Conservation (phyloP, 2,329 filamentous ascomycete species). For the Xylaria sp. region DNA sequence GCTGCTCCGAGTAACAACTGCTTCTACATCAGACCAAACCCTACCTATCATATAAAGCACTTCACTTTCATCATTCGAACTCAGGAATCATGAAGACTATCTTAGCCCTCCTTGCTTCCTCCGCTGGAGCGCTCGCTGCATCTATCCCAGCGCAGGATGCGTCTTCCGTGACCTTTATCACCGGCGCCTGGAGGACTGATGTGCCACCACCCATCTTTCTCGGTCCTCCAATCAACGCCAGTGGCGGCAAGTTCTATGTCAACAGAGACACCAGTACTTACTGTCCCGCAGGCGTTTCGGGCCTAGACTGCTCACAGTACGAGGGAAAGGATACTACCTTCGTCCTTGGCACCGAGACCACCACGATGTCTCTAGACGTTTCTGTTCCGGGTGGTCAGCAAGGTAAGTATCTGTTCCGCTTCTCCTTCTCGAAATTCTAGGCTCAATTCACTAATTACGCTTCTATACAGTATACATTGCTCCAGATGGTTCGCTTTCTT, state of each 20-base stretch:
- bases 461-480: conserved; percentile 40
- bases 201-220: conserved; percentile 24
- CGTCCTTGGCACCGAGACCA: conserved; percentile 30
- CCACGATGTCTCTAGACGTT: conserved; percentile 35
- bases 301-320: conserved; percentile 39
- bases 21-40: not conserved
- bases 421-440: not conserved
- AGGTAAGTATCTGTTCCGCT: conserved; percentile 27
- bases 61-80: not conserved
- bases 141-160: conserved; percentile 10
- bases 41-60: not conserved
- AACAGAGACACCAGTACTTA: conserved; percentile 40
- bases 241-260: conserved; percentile 43
- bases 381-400: conserved; percentile 43
- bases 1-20: not conserved
- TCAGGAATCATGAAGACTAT: conserved; percentile 29
- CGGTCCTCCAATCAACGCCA: conserved; percentile 41
- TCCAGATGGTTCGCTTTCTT: conserved; percentile 42
- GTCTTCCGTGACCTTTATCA: conserved; percentile 32
- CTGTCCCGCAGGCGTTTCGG: conserved; percentile 35
- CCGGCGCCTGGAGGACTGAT: conserved; percentile 36
- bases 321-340: conserved; percentile 38
- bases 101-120: conserved; percentile 23
- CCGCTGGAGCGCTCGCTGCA: conserved; percentile 20
- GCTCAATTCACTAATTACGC: not conserved